These are phyloP conservation scores for Davidsoniella eucalypti DNA, from an alignment of 2,329 filamentous ascomycete species.

Conservation along the genomic window DNA sequence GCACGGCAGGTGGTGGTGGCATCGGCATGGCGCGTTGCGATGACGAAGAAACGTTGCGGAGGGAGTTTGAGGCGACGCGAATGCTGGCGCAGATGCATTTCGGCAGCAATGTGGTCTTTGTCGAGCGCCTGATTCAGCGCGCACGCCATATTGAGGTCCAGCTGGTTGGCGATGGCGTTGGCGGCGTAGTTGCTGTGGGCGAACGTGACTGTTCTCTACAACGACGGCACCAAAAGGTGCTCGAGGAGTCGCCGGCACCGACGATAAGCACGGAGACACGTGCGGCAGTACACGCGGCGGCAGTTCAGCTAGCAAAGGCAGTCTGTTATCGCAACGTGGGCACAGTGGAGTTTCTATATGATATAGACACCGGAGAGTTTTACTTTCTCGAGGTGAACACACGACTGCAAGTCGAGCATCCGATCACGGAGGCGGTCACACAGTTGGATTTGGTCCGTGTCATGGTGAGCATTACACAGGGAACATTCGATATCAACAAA, in stretches of 20 bases:
- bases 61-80: not conserved
- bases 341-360: conserved; percentile 26
- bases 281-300: conserved; percentile 19
- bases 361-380: conserved; percentile 19
- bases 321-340: conserved; percentile 23
- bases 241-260: conserved; percentile 26
- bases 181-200: conserved; percentile 24
- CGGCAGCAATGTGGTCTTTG: conserved; percentile 24
- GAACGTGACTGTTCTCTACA: conserved; percentile 37
- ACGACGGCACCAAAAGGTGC: conserved; percentile 33
- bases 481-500: conserved; percentile 21
- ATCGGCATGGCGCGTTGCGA: conserved; percentile 22
- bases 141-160: conserved; percentile 34
- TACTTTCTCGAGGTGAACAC: conserved; percentile 32
- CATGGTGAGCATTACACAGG: conserved; percentile 24
- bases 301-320: conserved; percentile 18
- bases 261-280: conserved; percentile 18
- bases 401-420: conserved; percentile 29
- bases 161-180: conserved; percentile 29
- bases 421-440: conserved; percentile 24
- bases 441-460: conserved; percentile 23
- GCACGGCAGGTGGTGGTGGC: conserved; percentile 26
- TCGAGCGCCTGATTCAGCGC: conserved; percentile 26
- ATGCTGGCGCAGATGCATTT: conserved; percentile 25
- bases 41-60: conserved; percentile 13